These are phyloP conservation scores for Scenedesmus sp. DNA, from an alignment of 163 green algal genomes.

Conservation along the genomic window DNA sequence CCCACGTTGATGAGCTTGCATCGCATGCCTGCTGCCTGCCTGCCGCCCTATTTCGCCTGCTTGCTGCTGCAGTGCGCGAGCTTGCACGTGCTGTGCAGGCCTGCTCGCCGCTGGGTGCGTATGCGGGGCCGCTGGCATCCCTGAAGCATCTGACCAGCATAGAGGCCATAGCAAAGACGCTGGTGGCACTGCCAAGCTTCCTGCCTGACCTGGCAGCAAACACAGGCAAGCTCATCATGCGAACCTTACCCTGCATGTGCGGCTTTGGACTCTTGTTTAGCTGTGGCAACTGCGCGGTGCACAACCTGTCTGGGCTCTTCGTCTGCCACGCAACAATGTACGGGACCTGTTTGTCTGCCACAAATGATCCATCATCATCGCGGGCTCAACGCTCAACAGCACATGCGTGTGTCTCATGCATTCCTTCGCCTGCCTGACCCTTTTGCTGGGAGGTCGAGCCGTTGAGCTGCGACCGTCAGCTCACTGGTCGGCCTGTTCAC, in stretches of 20 bases:
- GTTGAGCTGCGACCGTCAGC: slow-evolving; percentile 69
- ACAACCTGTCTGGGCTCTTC: too few species aligned
- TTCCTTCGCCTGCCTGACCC: too few species aligned
- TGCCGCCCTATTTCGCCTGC: neutral
- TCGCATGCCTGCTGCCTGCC: neutral
- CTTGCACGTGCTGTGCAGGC: slow-evolving; percentile 56
- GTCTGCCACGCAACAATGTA: too few species aligned
- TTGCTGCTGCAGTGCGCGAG: slow-evolving; percentile 53
- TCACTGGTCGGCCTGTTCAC: too few species aligned
- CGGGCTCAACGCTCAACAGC: too few species aligned
- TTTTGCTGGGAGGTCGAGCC: slow-evolving; percentile 60
- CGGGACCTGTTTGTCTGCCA: too few species aligned
- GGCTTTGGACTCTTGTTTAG: neutral
- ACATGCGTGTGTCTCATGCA: too few species aligned
- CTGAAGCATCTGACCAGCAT: slow-evolving; percentile 61
- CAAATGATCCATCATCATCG: too few species aligned
- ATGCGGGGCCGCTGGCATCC: slow-evolving; percentile 53
- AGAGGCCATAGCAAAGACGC: slow-evolving; percentile 62
- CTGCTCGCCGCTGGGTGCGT: slow-evolving; percentile 70
- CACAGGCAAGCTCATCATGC: slow-evolving; percentile 19
- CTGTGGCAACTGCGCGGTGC: neutral
- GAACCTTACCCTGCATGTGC: neutral
- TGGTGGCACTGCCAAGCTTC: slow-evolving; percentile 65
- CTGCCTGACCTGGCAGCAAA: slow-evolving; percentile 61
- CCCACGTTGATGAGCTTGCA: too few species aligned